Evolutionary conservation across 2,329 filamentous ascomycete genomes (phyloP).

Genomic region (Paraconiothyrium brasiliense): DNA sequence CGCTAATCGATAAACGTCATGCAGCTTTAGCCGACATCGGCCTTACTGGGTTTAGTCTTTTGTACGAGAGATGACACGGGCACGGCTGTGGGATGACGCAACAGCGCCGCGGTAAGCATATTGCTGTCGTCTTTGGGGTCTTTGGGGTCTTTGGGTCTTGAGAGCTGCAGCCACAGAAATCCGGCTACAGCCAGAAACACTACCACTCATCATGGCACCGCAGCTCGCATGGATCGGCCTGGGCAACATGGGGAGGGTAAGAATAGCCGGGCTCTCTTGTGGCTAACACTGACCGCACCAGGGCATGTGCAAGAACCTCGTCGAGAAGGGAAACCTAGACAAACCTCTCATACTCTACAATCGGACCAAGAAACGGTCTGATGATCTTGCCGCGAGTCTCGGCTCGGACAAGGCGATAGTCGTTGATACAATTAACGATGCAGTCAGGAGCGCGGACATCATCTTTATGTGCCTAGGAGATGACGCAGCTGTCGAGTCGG

Average conservation of each 20-base stretch:
- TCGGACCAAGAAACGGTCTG: slow-evolving; percentile 73
- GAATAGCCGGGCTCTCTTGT: slow-evolving; percentile 33
- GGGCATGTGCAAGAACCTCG: slow-evolving; percentile 69
- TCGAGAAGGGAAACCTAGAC: slow-evolving; percentile 76
- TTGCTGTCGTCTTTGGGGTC: not conserved
- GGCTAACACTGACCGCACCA: slow-evolving; percentile 13
- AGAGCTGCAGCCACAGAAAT: not conserved
- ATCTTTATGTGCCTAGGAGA: slow-evolving; percentile 85
- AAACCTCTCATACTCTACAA: slow-evolving; percentile 82
- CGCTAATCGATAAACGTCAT: slow-evolving; percentile 34
- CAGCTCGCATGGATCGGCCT: slow-evolving; percentile 82
- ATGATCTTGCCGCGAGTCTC: slow-evolving; percentile 70
- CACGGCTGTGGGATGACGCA: slow-evolving; percentile 8
- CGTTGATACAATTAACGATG: slow-evolving; percentile 70
- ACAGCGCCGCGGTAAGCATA: not conserved
- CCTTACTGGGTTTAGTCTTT: slow-evolving; percentile 5
- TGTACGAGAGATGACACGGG: slow-evolving; percentile 6
- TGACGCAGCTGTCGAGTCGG: slow-evolving; percentile 74
- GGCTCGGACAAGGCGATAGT: slow-evolving; percentile 70
- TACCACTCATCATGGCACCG: slow-evolving; percentile 46
- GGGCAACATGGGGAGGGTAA: slow-evolving; percentile 85
- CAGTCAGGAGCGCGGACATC: slow-evolving; percentile 74
- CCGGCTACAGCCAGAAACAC: not conserved
- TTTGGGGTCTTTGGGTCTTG: not conserved
- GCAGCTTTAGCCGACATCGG: slow-evolving; percentile 21